These are phyloP conservation scores for Lomentospora prolificans DNA, from an alignment of 2,329 filamentous ascomycete genomes.

Conservation along the genomic window DNA sequence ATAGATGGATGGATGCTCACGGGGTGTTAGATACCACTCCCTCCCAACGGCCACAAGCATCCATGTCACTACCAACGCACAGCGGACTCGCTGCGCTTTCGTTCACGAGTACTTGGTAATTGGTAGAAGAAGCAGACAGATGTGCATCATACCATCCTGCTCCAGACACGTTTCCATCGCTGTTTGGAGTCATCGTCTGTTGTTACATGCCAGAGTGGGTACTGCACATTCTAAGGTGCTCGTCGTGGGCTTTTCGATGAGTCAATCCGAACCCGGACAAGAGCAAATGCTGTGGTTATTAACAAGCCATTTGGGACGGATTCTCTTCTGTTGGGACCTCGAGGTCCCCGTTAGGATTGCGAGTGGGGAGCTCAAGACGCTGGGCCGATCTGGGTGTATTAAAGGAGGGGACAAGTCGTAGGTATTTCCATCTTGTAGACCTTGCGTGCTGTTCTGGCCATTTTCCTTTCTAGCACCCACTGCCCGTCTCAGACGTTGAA, in stretches of 20 bases:
- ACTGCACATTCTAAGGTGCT: neutral
- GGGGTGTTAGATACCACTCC: neutral
- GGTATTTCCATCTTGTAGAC: neutral
- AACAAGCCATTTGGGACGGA: slow-evolving; percentile 1
- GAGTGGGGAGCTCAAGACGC: neutral
- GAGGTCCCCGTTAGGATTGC: neutral
- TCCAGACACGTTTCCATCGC: neutral
- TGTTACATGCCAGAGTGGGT: neutral
- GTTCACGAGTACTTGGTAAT: neutral
- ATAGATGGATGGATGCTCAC: neutral
- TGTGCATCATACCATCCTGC: neutral
- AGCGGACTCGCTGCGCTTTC: no score
- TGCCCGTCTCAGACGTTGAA: neutral
- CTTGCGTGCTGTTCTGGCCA: neutral
- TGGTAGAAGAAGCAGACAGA: neutral
- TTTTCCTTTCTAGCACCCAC: neutral
- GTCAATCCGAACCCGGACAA: neutral
- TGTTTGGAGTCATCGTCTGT: slow-evolving; percentile 1
- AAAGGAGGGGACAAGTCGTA: neutral
- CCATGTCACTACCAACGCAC: no score
- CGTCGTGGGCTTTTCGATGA: neutral
- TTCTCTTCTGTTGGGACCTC: neutral
- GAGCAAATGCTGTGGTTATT: neutral
- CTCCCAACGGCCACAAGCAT: no score
- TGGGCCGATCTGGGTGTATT: neutral